Base-by-base conservation (phyloP, 495 filamentous ascomycete genomes). In the Penicillium alfredii region DNA sequence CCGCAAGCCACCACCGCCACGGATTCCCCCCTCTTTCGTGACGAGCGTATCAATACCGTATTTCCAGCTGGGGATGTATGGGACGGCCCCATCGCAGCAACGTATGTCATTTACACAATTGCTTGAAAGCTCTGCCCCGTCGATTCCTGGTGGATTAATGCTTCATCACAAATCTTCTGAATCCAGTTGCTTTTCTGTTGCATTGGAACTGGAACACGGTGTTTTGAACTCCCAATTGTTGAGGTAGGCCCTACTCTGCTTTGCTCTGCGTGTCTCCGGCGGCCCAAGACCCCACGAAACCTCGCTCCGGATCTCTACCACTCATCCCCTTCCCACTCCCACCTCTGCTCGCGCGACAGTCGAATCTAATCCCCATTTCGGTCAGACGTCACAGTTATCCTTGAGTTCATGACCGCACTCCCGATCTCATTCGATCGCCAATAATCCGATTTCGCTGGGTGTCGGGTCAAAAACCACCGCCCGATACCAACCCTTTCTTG, bases 221-320 rank as follows among this genome's bases (percentile, higher is more conserved):
- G n/a, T n/a, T n/a, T n/a, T 25, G 27, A 35, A 25, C 14, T 37
- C 26, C 12, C 41, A 55, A 54, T 57, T 45, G 39, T 56, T 37
- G 45, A 59, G 57, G 57, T 61, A 59, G 49, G 59, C 36, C 32
- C 33, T 40, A 16, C 31, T 43, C n/a, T n/a, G 40, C 38, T 51
- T 40, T 42, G 38, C 35, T 44, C 27, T 46, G 50, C 47, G 44
- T 41, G 52, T 56, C 51, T 55, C 49, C 53, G 56, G 61, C 59
- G 57, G 58, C 63, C 61, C 61, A 59, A 64, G 56, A 60, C 64
- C 61, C 61, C 61, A 61, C 64, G 58, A 66, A 64, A 57, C 62
- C 58, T 64, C 61, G 35, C 53, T 51, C 58, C 56, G 56, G 52
- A 40, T 39, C 31, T 47, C 47, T 47, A 53, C 38, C 51, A 29